A percentile compares a stretch with the other conserved stretches of the same genome.
phyloP scores from a whole-genome alignment of 495 filamentous ascomycete species.

The Letharia lupina region DNA sequence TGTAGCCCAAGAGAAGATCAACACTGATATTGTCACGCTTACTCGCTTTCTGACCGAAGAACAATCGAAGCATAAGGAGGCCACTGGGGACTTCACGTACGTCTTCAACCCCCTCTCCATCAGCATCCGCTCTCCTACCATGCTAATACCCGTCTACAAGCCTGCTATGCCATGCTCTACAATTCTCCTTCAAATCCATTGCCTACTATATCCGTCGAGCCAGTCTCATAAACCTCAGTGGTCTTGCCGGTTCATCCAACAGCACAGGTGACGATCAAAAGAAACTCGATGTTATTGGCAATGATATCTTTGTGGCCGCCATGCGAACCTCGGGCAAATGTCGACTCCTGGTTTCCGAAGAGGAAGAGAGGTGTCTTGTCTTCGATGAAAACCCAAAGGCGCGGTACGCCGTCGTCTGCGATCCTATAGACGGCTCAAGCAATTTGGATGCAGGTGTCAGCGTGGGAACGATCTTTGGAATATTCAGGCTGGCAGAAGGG shows the following conservation, averaged over 20 bases:
- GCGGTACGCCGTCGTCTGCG: slow-evolving; percentile 91
- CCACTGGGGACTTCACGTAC: slow-evolving; percentile 96
- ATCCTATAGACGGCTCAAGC: slow-evolving; percentile 95
- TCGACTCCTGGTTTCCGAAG: slow-evolving; percentile 86
- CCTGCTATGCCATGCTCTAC: slow-evolving; percentile 91
- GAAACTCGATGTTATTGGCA: slow-evolving; percentile 98
- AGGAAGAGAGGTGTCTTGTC: slow-evolving; percentile 84
- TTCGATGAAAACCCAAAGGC: slow-evolving; percentile 74
- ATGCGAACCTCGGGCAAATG: slow-evolving; percentile 89
- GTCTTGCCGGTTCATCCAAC: slow-evolving; percentile 90
- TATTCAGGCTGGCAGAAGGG: slow-evolving; percentile 73
- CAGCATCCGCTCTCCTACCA: background rate
- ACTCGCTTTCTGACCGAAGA: slow-evolving; percentile 94
- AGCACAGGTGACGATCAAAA: slow-evolving; percentile 97
- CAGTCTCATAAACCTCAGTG: slow-evolving; percentile 92
- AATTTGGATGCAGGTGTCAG: slow-evolving; percentile 97
- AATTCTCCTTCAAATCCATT: slow-evolving; percentile 99
- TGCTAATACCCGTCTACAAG: slow-evolving; percentile 34
- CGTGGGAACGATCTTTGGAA: slow-evolving; percentile 94
- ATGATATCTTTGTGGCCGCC: slow-evolving; percentile 90
- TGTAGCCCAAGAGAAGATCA: slow-evolving; percentile 64
- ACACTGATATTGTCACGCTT: slow-evolving; percentile 92
- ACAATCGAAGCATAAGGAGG: slow-evolving; percentile 84
- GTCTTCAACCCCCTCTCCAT: slow-evolving; percentile 26
- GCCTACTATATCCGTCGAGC: slow-evolving; percentile 98